These are phyloP conservation scores for Spinacia oleracea DNA, from an alignment of 179 eudicot genomes.

Conservation along the genomic window DNA sequence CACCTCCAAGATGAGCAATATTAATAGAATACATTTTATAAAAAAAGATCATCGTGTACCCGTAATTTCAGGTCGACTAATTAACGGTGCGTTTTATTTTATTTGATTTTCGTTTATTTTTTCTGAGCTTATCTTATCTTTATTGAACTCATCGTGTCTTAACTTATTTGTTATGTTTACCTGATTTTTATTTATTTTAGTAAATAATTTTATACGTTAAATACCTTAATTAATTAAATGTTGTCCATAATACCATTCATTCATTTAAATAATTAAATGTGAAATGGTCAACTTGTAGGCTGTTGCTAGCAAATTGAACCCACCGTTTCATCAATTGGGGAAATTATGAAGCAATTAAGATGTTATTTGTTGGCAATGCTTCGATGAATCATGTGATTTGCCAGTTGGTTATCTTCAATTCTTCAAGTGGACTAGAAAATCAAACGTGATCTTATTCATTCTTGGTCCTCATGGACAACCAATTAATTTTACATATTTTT, in stretches of 20 bases:
- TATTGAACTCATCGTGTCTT: no score
- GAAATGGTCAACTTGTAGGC: neutral
- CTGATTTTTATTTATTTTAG: no score
- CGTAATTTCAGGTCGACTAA: no score
- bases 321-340: neutral
- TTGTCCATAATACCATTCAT: no score
- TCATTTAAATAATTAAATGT: neutral
- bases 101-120: no score
- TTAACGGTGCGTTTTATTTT: no score
- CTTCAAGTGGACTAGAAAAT: neutral
- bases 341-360: neutral
- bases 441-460: neutral
- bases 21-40: no score
- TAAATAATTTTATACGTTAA: conserved; percentile 1
- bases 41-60: no score
- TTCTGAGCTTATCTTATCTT: no score
- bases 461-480: neutral
- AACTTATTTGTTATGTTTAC: no score
- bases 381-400: neutral
- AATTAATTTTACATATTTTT: neutral
- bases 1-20: no score
- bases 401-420: neutral
- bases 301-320: neutral
- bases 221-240: neutral
- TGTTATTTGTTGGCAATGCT: neutral